Evolutionary conservation across 2,329 filamentous ascomycete species (phyloP).

Genomic region (Diaporthe destruens): DNA sequence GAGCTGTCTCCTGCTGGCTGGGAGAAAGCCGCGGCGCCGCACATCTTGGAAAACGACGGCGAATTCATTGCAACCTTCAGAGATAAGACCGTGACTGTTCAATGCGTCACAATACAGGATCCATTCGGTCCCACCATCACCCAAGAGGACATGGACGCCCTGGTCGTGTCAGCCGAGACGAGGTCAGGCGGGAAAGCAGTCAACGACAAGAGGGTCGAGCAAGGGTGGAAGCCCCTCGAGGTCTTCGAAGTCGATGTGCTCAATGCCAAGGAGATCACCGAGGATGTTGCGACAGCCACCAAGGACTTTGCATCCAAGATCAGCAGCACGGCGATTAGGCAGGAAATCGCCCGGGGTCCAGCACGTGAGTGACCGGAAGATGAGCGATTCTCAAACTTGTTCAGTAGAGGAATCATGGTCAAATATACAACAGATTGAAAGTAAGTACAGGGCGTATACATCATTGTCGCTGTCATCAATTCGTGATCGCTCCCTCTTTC

Average conservation of each 20-base stretch:
- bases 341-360: constrained; percentile 56
- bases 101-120: constrained; percentile 88
- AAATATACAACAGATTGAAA: constrained; percentile 16
- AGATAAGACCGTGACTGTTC: constrained; percentile 72
- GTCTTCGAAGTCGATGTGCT: constrained; percentile 93
- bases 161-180: constrained; percentile 92
- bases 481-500: not conserved
- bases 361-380: constrained; percentile 21
- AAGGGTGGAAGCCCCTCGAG: constrained; percentile 80
- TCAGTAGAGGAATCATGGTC: constrained; percentile 11
- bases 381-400: not conserved
- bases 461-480: constrained; percentile 19
- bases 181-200: constrained; percentile 85
- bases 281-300: constrained; percentile 54
- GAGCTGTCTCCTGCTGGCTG: constrained; percentile 58
- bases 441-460: constrained; percentile 15
- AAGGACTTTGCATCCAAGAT: constrained; percentile 85
- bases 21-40: constrained; percentile 56
- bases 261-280: constrained; percentile 72
- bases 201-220: constrained; percentile 82
- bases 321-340: constrained; percentile 88
- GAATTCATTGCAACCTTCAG: constrained; percentile 70
- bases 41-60: constrained; percentile 51
- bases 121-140: constrained; percentile 92
- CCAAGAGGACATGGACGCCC: constrained; percentile 79